phyloP scores from a whole-genome alignment of 768 basidiomycete species.

The Thelephora aurantiotincta region DNA sequence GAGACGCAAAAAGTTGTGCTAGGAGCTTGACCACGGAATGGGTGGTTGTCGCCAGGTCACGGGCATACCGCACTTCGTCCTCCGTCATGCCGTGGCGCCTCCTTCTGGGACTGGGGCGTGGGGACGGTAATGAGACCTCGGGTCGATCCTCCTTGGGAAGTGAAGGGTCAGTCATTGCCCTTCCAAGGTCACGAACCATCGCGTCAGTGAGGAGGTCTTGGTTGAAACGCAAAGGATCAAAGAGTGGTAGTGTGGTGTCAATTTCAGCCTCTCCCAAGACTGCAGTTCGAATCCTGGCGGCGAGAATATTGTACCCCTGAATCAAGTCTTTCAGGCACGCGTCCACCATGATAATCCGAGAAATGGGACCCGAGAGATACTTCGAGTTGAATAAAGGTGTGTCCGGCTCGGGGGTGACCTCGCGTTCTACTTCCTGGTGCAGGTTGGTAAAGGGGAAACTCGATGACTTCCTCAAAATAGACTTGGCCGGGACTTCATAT shows the following conservation, averaged over 20 bases:
- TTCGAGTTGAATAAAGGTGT: conserved; percentile 47
- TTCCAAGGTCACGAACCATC: conserved; percentile 53
- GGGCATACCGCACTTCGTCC: conserved; percentile 64
- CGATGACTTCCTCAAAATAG: conserved; percentile 51
- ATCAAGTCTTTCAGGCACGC: conserved; percentile 44
- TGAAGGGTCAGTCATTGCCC: conserved; percentile 47
- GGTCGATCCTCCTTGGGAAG: conserved; percentile 3
- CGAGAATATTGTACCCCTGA: conserved; percentile 60
- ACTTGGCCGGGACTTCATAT: conserved; percentile 35
- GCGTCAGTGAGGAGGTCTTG: conserved; percentile 35
- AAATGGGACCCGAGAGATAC: conserved; percentile 55
- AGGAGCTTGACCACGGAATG: conserved; percentile 62
- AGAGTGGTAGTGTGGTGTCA: conserved; percentile 56
- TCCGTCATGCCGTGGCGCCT: conserved; percentile 62
- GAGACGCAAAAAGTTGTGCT: conserved; percentile 40
- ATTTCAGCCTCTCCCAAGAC: conserved; percentile 28
- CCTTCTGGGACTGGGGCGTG: conserved; percentile 50
- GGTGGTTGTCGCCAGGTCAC: conserved; percentile 62
- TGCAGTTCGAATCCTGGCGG: conserved; percentile 42
- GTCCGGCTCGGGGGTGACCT: conserved; percentile 64
- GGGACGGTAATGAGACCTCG: conserved; percentile 39
- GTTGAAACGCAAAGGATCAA: conserved; percentile 53
- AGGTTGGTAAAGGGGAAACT: conserved; percentile 26
- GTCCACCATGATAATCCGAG: conserved; percentile 36
- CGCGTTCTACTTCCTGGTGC: conserved; percentile 24